A percentile compares a stretch with the other conserved stretches of the same genome.
Conservation (phyloP, 1,284 basidiomycete species). For the Meripilus lineatus region DNA sequence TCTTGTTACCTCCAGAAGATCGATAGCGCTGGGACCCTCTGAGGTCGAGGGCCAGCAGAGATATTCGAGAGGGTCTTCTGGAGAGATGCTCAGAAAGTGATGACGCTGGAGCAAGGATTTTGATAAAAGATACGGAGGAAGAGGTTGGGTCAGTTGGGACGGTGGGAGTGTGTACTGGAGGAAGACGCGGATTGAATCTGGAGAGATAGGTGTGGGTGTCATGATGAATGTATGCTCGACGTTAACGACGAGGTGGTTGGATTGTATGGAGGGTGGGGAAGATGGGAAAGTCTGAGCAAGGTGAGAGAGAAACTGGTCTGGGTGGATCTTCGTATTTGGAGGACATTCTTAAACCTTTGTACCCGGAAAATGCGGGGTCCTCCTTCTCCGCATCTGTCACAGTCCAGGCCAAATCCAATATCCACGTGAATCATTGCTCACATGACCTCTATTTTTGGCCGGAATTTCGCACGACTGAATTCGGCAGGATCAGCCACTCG, state of each 20-base stretch:
- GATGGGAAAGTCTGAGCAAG: conserved; percentile 3
- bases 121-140: conserved; percentile 62
- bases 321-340: too few species aligned
- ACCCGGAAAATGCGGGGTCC: conserved; percentile 8
- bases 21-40: conserved; percentile 31
- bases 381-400: conserved; percentile 4
- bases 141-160: conserved; percentile 37
- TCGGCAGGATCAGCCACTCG: too few species aligned
- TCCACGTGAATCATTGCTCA: conserved; percentile 1
- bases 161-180: conserved; percentile 58
- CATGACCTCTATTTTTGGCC: neutral
- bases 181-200: conserved; percentile 38
- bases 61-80: conserved; percentile 48
- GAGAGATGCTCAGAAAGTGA: conserved; percentile 52
- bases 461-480: neutral
- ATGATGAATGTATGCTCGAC: conserved; percentile 18
- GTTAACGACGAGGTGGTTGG: neutral
- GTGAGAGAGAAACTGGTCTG: neutral
- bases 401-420: conserved; percentile 9
- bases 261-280: conserved; percentile 9
- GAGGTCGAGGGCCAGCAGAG: conserved; percentile 60
- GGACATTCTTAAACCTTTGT: neutral
- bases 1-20: conserved; percentile 43
- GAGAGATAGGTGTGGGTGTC: conserved; percentile 32
- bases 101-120: conserved; percentile 57